Evolutionary conservation across 2,329 filamentous ascomycete genomes (phyloP).

Genomic region (Curvularia eragrostidis): DNA sequence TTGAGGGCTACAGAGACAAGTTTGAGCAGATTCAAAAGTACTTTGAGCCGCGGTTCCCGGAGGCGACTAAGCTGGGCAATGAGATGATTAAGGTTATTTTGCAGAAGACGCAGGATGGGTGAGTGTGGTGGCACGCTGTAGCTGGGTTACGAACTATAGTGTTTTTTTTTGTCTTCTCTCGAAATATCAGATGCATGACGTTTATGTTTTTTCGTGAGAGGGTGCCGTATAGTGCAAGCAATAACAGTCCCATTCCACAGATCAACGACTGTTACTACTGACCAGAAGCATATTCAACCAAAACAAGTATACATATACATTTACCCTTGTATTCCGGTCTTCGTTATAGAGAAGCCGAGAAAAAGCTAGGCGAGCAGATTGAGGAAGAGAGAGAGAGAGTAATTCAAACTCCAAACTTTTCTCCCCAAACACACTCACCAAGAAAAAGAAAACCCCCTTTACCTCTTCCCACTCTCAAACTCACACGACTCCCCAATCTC

Average conservation of each 20-base stretch:
- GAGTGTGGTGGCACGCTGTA: not conserved
- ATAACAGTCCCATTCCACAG: not conserved
- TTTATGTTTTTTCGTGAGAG: not conserved
- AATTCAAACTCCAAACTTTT: not conserved
- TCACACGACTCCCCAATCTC: conserved; percentile 81
- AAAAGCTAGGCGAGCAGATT: no score
- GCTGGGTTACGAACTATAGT: no score
- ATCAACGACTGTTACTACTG: not conserved
- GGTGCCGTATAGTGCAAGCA: not conserved
- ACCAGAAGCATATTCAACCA: not conserved
- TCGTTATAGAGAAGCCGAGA: no score
- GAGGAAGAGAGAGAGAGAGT: no score
- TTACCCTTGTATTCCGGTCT: no score
- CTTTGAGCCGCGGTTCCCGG: conserved; percentile 87
- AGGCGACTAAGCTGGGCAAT: conserved; percentile 87
- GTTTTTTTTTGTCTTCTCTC: no score
- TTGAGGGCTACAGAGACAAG: conserved; percentile 88
- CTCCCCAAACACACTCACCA: not conserved
- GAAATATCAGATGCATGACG: no score
- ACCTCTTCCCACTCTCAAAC: conserved; percentile 54
- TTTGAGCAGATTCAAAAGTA: conserved; percentile 91
- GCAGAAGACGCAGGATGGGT: conserved; percentile 67
- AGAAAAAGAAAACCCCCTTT: not conserved
- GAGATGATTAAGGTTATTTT: conserved; percentile 97
- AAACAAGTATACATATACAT: not conserved